Conservation (phyloP, 2,329 filamentous ascomycete species). For the Scopulariopsis brevicaulis region DNA sequence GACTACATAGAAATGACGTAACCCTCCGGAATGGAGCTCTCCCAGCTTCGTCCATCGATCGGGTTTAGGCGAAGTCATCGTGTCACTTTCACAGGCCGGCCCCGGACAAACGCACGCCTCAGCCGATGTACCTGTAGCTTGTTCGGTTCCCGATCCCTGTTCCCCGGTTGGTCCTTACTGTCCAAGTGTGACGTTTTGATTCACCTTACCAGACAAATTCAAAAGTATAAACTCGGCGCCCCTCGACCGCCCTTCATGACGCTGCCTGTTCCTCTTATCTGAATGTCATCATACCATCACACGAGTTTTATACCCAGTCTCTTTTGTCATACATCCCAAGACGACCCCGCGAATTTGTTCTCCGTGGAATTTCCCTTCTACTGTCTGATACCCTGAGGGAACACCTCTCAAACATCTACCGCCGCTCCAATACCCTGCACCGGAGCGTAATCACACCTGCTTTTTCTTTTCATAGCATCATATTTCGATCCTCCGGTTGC, state of each 20-base stretch:
- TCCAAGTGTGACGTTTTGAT: not conserved
- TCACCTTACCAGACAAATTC: not conserved
- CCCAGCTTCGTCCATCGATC: not conserved
- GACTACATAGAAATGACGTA: not conserved
- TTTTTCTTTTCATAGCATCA: not conserved
- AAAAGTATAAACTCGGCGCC: slow-evolving; percentile 1
- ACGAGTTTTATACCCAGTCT: not conserved
- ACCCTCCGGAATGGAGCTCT: not conserved
- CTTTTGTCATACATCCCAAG: not conserved
- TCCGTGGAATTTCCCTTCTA: not conserved
- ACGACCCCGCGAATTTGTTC: not conserved
- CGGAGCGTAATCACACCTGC: not conserved
- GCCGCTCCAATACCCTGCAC: not conserved
- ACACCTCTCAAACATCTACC: not conserved
- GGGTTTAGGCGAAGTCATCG: not conserved
- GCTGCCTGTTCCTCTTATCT: not conserved
- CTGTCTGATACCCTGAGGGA: slow-evolving; percentile 3
- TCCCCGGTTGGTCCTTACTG: not conserved
- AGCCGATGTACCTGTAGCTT: not conserved
- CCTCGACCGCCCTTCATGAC: not conserved
- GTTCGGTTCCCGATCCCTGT: not conserved
- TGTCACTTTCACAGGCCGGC: not conserved
- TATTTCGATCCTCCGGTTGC: not conserved
- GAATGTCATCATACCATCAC: not conserved
- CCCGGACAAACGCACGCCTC: not conserved